Base-by-base conservation (phyloP, 441 rosid species). In the Capsella rubella region DNA sequence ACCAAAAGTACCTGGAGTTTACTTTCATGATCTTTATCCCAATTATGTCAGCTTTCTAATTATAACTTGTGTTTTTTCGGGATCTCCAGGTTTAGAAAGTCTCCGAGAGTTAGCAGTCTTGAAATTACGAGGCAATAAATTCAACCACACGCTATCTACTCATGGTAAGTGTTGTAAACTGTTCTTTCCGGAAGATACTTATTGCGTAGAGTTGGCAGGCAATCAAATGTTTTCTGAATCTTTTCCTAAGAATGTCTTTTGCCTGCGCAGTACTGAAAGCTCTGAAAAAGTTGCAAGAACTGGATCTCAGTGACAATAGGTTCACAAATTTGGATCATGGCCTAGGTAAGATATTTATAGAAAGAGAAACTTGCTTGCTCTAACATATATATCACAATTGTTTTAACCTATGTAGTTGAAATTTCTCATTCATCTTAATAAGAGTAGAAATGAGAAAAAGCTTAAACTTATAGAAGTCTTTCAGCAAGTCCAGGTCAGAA, bases 261-360 rank as follows among this genome's bases (percentile, higher is more conserved):
- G 7, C 45, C 3, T 1, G 3, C 8, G 62, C 55, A 72, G 69
- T n/a, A 62, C 69, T 72, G 35, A 62, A 52, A 62, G 54, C 42
- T 42, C 39, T 72, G 76, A 52, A 31, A 9, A 72, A 62, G 43
- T 40, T 72, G 55, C 76, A 72, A 42, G 69, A 72, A 62, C 55
- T 72, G 69, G 76, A 72, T 53, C 62, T 72, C 53, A 62, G 69
- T 62, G 34, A 63, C 76, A 72, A 61, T 15, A 45, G 42, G 8
- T 28, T 72, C 52, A 62, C 54, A 31, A 21, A 53, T 53, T 52
- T 72, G 51, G 64, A 46, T 16, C 54, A 1, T 43, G 46, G 53
- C 62, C 13, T 11, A 39, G 67, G 76, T 72, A 72, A 62, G 76
- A 60, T 42, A 39, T 40, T 34, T 12, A 16, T 50, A 25, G 52